Evolutionary conservation across 257 asterid genomes (phyloP), one percentile per base, ranked within the genome.

Genomic region (Solanum microdontum): DNA sequence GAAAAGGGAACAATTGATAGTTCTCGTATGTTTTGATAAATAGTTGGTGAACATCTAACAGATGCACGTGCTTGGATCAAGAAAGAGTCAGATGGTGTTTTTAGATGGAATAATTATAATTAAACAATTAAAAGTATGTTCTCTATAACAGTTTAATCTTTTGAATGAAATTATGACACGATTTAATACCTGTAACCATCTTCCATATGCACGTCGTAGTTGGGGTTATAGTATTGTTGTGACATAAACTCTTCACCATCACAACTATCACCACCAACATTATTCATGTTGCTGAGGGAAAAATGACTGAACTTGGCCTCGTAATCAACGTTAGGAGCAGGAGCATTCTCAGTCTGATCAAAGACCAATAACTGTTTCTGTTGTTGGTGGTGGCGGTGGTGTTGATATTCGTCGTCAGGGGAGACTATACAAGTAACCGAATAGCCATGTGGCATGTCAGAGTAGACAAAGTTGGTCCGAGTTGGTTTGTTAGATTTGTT

Each of bases 381-480:
- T 0, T 76, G 83, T 0, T 77, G 68, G 0, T 77, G 34, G 0
- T 40, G 68, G 0, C 9, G 85, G 0, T 37, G n/a, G 4, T 75
- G 32, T 10, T 36, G 26, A 79, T 85, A 92, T 70, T 89, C 51
- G 48, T 96, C 98, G 83, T 95, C 98, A 8, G 99, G 99, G 51
- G 99, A 96, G 64, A 93, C 79, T 75, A 95, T 94, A 83, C 95
- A 91, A 15, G 99, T 96, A 88, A 96, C 94, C 9, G 99, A 94
- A 6, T 97, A 92, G 55, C 96, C 98, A 1, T 93, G 94, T 0
- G 99, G 99, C 98, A 94, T 95, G 93, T 94, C 98, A 0, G 97
- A 95, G 92, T 95, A 95, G 37, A 95, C 96, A 76, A 95, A 95
- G 89, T 95, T 95, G 33, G 98, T 95, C n/a, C 98, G 93, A 9